These are phyloP conservation scores for Mercurialis annua DNA, from an alignment of 345 rosid genomes.

Conservation along the genomic window DNA sequence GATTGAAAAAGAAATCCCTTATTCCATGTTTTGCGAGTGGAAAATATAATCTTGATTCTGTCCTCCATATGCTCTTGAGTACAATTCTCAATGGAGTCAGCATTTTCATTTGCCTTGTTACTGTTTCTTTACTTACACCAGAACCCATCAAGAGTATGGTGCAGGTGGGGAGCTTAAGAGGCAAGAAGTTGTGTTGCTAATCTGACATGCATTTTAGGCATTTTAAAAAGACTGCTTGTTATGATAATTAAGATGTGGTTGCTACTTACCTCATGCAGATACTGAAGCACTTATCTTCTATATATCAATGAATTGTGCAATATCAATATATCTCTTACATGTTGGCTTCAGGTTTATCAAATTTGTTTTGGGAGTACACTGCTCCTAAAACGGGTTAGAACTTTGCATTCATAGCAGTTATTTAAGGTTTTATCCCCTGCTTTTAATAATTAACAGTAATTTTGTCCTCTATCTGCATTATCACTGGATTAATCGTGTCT, in stretches of 20 bases:
- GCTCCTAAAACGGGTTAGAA: neutral
- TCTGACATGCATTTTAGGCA: neutral
- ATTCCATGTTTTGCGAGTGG: neutral
- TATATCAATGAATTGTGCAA: neutral
- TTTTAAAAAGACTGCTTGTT: neutral
- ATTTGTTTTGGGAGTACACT: neutral
- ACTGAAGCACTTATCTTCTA: neutral
- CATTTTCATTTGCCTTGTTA: neutral
- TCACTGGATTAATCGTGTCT: neutral
- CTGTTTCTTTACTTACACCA: neutral
- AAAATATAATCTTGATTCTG: neutral
- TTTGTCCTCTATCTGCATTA: neutral
- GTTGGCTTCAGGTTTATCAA: neutral
- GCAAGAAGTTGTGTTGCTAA: neutral
- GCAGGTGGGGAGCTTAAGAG: neutral
- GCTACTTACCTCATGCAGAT: neutral
- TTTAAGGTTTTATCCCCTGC: neutral
- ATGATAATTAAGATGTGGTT: neutral
- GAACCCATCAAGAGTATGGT: neutral
- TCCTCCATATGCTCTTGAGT: neutral
- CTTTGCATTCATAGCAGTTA: neutral
- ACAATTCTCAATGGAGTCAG: conserved; percentile 4
- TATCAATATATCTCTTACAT: neutral
- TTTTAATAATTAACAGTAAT: neutral
- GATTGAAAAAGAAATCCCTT: neutral